Conservation (phyloP, 192 early-diverging fungal genomes). For the Coemansia sp. region DNA sequence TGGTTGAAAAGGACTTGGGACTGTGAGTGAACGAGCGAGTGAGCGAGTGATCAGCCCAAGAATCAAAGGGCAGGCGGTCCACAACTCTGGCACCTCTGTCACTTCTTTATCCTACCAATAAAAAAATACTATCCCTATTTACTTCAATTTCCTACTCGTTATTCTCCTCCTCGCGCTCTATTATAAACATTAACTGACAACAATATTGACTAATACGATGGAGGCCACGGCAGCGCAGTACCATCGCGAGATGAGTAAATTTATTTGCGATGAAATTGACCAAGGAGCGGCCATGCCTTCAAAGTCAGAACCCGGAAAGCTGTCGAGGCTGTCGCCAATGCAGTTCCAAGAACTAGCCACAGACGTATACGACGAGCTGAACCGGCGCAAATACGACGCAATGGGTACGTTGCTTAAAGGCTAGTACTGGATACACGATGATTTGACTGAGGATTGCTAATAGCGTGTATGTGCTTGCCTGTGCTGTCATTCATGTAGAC, state of each 20-base stretch:
- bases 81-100: no score
- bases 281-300: constrained; percentile 37
- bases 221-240: constrained; percentile 55
- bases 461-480: constrained; percentile 11
- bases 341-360: constrained; percentile 96
- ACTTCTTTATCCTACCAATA: no score
- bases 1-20: constrained; percentile 90
- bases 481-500: constrained; percentile 39
- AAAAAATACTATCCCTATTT: neutral
- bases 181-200: neutral
- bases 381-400: constrained; percentile 59
- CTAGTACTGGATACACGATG: neutral
- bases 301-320: constrained; percentile 63
- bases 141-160: neutral
- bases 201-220: constrained; percentile 13
- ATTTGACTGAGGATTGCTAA: neutral
- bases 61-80: no score
- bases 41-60: neutral
- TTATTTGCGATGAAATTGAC: constrained; percentile 51
- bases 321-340: constrained; percentile 73
- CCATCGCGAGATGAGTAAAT: constrained; percentile 56
- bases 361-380: constrained; percentile 96
- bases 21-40: constrained; percentile 18
- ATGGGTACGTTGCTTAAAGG: constrained; percentile 13
- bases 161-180: neutral